Conservation (phyloP, 2,329 filamentous ascomycete species). For the Phaeophleospora eucalypticola region DNA sequence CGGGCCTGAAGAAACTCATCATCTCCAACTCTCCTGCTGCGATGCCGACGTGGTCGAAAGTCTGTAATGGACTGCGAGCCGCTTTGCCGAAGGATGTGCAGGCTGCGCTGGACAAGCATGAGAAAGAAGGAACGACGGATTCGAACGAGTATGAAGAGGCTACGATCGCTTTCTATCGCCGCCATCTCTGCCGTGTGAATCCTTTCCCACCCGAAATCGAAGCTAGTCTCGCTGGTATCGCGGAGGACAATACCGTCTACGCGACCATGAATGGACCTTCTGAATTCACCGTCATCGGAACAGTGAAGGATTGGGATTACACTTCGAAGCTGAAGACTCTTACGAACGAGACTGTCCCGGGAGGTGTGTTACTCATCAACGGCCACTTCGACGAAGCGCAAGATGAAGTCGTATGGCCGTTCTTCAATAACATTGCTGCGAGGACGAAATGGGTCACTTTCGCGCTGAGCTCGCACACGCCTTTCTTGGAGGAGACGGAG, state of each 20-base stretch:
- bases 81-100: conserved; percentile 26
- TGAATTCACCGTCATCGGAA: conserved; percentile 35
- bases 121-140: conserved; percentile 24
- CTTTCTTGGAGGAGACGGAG: conserved; percentile 36
- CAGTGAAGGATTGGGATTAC: conserved; percentile 37
- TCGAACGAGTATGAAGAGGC: conserved; percentile 29
- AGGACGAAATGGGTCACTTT: conserved; percentile 39
- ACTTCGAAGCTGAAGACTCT: conserved; percentile 34
- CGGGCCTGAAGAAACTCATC: conserved; percentile 37
- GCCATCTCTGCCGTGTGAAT: conserved; percentile 27
- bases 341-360: conserved; percentile 29
- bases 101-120: conserved; percentile 24
- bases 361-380: conserved; percentile 36
- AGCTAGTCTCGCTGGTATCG: conserved; percentile 25
- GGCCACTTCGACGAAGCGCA: conserved; percentile 37
- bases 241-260: conserved; percentile 33
- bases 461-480: conserved; percentile 28
- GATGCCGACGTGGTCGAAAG: conserved; percentile 27
- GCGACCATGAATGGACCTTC: conserved; percentile 27
- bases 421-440: conserved; percentile 32
- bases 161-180: conserved; percentile 25
- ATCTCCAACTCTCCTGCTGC: conserved; percentile 26
- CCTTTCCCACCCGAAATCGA: conserved; percentile 27
- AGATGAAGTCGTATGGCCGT: conserved; percentile 34
- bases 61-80: conserved; percentile 20